Percentiles rank a stretch among this genome's conserved stretches.
Conservation (phyloP, 1,284 basidiomycete genomes). For the Malassezia slooffiae region DNA sequence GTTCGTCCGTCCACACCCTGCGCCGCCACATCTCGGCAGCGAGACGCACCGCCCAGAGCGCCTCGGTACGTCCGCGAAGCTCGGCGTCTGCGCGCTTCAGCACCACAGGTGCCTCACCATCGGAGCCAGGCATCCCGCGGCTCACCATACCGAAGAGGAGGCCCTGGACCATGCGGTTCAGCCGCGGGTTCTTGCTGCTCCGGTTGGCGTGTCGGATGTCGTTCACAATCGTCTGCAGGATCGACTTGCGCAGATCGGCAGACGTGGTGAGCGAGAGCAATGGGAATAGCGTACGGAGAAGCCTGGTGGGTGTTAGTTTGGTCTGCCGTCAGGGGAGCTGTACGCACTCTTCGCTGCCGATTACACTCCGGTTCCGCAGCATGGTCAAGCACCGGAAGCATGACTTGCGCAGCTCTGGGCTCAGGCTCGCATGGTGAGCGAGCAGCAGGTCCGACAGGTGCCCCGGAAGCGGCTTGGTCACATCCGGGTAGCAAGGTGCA, state of each 20-base stretch:
- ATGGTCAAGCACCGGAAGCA: conserved; percentile 52
- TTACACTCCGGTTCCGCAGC: conserved; percentile 82
- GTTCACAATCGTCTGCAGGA: conserved; percentile 88
- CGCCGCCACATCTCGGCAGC: conserved; percentile 92
- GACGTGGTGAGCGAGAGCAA: conserved; percentile 76
- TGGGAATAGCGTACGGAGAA: conserved; percentile 82
- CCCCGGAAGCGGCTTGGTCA: conserved; percentile 27
- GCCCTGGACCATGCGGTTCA: conserved; percentile 90
- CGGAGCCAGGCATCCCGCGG: conserved; percentile 56
- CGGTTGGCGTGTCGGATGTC: conserved; percentile 87
- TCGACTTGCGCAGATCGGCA: conserved; percentile 66
- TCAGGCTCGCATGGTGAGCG: conserved; percentile 36
- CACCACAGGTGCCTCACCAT: conserved; percentile 2
- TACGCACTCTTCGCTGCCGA: conserved; percentile 77
- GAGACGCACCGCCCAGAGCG: conserved; percentile 93
- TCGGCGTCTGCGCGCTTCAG: conserved; percentile 50
- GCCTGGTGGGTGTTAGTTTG: conserved; percentile 53
- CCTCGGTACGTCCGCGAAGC: conserved; percentile 54
- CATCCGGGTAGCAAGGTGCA: conserved; percentile 32
- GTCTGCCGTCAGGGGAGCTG: background rate
- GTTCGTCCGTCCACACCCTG: conserved; percentile 83
- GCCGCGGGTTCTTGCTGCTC: conserved; percentile 80
- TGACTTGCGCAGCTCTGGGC: conserved; percentile 31
- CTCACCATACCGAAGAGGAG: conserved; percentile 95
- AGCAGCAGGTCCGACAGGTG: conserved; percentile 37